These are phyloP conservation scores for Leishmania amazonensis DNA, from an alignment of 208 protist genomes.

Conservation along the genomic window DNA sequence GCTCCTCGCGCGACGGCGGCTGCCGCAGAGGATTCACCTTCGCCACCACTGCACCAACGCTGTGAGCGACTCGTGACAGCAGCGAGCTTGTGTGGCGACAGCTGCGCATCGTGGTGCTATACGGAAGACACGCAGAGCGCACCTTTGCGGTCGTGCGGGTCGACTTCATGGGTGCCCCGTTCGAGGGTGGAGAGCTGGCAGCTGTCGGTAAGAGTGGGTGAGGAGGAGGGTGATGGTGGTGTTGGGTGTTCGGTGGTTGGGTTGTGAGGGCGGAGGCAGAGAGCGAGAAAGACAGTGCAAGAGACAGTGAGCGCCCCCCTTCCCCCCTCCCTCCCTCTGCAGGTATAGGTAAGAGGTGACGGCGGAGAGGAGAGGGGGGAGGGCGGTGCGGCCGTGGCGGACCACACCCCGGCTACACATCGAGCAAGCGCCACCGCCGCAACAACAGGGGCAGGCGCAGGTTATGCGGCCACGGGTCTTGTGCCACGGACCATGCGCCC, in stretches of 20 bases:
- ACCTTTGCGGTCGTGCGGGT: slow-evolving; percentile 11
- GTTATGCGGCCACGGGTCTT: too few species aligned
- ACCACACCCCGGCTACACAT: too few species aligned
- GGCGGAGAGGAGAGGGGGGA: too few species aligned
- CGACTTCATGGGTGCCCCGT: background rate
- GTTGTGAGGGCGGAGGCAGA: background rate
- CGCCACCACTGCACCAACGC: slow-evolving; percentile 4
- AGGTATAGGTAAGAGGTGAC: too few species aligned
- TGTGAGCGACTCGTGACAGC: slow-evolving; percentile 12
- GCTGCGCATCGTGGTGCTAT: slow-evolving; percentile 1
- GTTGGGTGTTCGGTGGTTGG: background rate
- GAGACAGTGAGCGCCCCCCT: too few species aligned
- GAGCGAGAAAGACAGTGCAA: background rate
- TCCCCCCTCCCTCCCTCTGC: too few species aligned
- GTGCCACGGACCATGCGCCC: too few species aligned
- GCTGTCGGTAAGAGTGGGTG: background rate
- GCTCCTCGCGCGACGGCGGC: background rate
- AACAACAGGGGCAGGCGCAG: background rate
- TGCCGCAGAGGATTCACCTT: background rate
- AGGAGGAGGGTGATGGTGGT: background rate
- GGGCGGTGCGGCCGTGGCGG: too few species aligned
- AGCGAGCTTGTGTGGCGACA: background rate
- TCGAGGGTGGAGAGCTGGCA: background rate
- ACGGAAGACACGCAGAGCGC: slow-evolving; percentile 6
- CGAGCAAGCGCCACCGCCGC: too few species aligned